phyloP scores from a whole-genome alignment of 2,329 filamentous ascomycete species.

The Grosmannia clavigera region DNA sequence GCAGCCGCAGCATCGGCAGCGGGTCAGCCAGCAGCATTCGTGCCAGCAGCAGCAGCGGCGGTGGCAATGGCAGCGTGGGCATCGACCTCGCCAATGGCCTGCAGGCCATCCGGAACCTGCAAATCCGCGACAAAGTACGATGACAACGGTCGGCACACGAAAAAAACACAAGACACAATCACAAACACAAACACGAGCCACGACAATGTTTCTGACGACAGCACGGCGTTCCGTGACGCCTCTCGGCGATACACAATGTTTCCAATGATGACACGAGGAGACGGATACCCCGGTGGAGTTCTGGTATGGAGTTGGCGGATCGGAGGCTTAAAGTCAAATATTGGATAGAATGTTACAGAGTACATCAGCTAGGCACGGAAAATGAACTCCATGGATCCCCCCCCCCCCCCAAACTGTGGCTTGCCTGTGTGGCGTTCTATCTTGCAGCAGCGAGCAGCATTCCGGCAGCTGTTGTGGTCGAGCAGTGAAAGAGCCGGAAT shows the following conservation, averaged over 20 bases:
- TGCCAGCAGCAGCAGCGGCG: constrained; percentile 5
- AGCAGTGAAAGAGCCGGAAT: background rate
- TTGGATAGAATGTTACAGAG: background rate
- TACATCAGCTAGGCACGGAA: background rate
- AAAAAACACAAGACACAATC: no score
- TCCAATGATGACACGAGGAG: background rate
- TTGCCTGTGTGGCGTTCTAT: background rate
- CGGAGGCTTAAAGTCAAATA: background rate
- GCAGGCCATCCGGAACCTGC: constrained; percentile 18
- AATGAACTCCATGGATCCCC: background rate
- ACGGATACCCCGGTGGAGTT: background rate
- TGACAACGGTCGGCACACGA: background rate
- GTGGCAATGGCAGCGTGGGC: background rate
- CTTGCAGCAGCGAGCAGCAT: background rate
- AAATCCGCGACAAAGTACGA: constrained; percentile 22
- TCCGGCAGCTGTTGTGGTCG: background rate
- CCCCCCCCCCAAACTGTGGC: no score
- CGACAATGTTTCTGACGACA: background rate
- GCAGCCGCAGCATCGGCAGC: background rate
- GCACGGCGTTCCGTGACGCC: background rate
- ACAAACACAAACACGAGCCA: background rate
- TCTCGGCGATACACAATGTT: background rate
- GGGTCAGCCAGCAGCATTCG: constrained; percentile 11
- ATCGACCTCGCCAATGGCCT: constrained; percentile 13
- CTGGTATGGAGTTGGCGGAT: background rate